Evolutionary conservation across 768 basidiomycete species (phyloP).

Genomic region (Lactifluus subvellereus): DNA sequence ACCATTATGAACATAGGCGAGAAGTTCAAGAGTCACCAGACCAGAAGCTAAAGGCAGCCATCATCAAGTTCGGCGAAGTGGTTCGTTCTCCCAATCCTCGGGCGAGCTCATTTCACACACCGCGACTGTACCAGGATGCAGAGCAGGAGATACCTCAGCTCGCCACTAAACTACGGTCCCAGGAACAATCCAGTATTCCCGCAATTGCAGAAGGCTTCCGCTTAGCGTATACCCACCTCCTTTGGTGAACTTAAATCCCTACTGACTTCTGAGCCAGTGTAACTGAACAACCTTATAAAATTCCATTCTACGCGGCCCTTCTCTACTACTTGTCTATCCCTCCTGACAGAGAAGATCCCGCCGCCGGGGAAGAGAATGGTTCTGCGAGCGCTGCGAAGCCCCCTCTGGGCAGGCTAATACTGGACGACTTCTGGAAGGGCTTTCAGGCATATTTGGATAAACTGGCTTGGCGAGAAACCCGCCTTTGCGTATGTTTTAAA

Average conservation of each 20-base stretch:
- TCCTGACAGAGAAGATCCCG: background rate
- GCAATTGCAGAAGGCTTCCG: conserved; percentile 70
- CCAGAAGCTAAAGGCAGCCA: conserved; percentile 57
- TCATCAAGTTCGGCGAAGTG: conserved; percentile 77
- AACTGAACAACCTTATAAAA: conserved; percentile 92
- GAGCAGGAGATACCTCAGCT: conserved; percentile 62
- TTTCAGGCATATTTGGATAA: conserved; percentile 88
- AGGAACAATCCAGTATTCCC: conserved; percentile 52
- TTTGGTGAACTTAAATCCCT: background rate
- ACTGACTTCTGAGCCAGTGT: conserved; percentile 44
- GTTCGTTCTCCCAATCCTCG: conserved; percentile 41
- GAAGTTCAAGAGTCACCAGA: conserved; percentile 66
- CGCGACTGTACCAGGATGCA: conserved; percentile 46
- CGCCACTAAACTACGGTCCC: conserved; percentile 58
- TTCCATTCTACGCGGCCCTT: conserved; percentile 80
- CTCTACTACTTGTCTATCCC: conserved; percentile 61
- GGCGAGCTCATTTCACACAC: background rate
- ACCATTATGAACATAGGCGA: conserved; percentile 54
- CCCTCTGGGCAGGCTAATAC: conserved; percentile 59
- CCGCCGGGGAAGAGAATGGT: conserved; percentile 35
- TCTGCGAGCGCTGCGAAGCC: conserved; percentile 28
- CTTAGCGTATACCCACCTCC: conserved; percentile 43
- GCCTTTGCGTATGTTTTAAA: conserved; percentile 64
- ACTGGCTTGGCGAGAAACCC: conserved; percentile 83
- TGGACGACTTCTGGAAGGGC: conserved; percentile 88